Base-by-base conservation (phyloP, 495 filamentous ascomycete species). In the Aspergillus asperescens region DNA sequence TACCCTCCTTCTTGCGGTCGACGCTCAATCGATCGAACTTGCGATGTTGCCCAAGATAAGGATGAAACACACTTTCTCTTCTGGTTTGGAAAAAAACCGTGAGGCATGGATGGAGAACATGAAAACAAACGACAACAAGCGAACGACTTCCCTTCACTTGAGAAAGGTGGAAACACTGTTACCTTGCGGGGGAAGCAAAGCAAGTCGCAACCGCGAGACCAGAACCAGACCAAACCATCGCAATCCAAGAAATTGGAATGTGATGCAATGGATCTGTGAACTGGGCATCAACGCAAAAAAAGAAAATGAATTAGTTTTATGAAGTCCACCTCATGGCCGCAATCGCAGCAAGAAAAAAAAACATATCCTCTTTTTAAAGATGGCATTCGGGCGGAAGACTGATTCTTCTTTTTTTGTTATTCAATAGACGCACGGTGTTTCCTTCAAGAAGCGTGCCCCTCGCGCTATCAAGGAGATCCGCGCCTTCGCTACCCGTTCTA, bases 371-470 rank as follows among this genome's bases (percentile, higher is more conserved):
- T 55, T 35, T 35, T 66, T 55, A 45, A 61, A 64, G 65, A 81
- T 78, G 81, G 81, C 70, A 77, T 79, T 76, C 68, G 77, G 77
- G 73, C 76, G 76, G 76, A 79, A 79, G 76, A 79, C 76, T 79
- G 64, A 79, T 77, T 71, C 60, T 55, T 65, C 65, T 66, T 68
- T 65, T 65, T 66, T 68, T 66, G 62, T 51, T 54, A 48, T 19
- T 42, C 46, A 67, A 70, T 75, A 97, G 92, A 77, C 92, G 70
- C 89, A 95, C 78, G 93, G 93, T 76, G 89, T 92, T 58, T 82
- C 81, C 66, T 99, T 99, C 90, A 99, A 99, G 87, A 96, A 99
- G 88, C 84, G 93, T 70, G 94, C 93, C 69, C 93, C 93, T 68
- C 80, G 84, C 62, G 93, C 93, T 63, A 94, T 99, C 80, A 99